Evolutionary conservation across 1,284 basidiomycete genomes (phyloP).

Genomic region (Ustilago curta): DNA sequence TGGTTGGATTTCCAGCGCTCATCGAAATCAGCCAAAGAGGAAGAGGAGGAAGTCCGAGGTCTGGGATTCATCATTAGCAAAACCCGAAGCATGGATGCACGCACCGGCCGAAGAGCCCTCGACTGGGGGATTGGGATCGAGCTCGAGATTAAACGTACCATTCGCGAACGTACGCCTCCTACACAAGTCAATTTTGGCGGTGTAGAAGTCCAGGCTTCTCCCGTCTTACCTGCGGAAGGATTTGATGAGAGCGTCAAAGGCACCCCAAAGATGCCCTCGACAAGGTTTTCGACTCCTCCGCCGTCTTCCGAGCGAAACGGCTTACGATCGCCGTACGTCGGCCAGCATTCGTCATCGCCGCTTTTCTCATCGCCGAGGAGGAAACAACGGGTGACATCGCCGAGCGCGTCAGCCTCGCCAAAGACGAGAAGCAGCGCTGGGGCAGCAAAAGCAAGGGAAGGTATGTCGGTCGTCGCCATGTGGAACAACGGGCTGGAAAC

Average conservation of each 20-base stretch:
- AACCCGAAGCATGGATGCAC: constrained; percentile 49
- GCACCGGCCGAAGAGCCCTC: constrained; percentile 37
- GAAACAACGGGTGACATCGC: constrained; percentile 5
- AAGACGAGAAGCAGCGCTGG: constrained; percentile 19
- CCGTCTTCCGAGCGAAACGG: constrained; percentile 4
- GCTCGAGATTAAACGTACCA: constrained; percentile 42
- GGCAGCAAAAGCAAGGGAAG: constrained; percentile 35
- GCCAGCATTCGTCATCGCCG: constrained; percentile 11
- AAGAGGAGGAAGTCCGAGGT: constrained; percentile 40
- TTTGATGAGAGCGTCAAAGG: constrained; percentile 33
- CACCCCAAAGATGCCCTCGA: constrained; percentile 35
- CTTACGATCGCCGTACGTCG: constrained; percentile 3
- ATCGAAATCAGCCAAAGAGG: background rate
- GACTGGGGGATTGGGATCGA: constrained; percentile 63
- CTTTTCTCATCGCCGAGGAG: constrained; percentile 19
- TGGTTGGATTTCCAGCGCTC: constrained; percentile 52
- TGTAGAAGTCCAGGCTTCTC: constrained; percentile 21
- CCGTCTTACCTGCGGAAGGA: constrained; percentile 10
- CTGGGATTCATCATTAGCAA: constrained; percentile 57
- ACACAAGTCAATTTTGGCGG: constrained; percentile 48
- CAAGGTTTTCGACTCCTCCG: constrained; percentile 24
- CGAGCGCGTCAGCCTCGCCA: constrained; percentile 15
- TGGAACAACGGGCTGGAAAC: constrained; percentile 66
- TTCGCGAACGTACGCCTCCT: constrained; percentile 33
- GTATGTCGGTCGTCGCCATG: constrained; percentile 62